Evolutionary conservation across 2,329 filamentous ascomycete genomes (phyloP).

Genomic region (Dactylellina parvicollis): DNA sequence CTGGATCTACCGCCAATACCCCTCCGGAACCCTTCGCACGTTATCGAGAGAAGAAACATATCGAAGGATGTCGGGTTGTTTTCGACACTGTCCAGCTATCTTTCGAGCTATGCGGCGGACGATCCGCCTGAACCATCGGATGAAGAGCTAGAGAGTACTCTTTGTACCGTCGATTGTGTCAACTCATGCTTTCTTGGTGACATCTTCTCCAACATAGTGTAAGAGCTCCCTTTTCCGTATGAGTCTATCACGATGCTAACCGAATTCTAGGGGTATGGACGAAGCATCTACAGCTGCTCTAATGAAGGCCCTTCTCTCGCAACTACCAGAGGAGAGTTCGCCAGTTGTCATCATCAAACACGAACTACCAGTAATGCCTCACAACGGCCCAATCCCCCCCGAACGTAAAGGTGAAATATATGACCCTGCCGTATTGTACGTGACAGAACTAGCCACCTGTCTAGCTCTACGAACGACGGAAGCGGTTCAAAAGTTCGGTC

Average conservation of each 20-base stretch:
- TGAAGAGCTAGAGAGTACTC: slow-evolving; percentile 93
- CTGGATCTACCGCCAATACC: slow-evolving; percentile 83
- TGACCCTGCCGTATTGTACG: slow-evolving; percentile 85
- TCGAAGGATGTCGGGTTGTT: slow-evolving; percentile 84
- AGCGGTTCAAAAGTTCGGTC: slow-evolving; percentile 77
- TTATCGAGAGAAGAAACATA: slow-evolving; percentile 86
- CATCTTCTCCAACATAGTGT: slow-evolving; percentile 84
- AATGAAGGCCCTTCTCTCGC: slow-evolving; percentile 77
- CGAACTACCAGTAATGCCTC: slow-evolving; percentile 74
- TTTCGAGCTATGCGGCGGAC: slow-evolving; percentile 98
- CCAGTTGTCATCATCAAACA: slow-evolving; percentile 88
- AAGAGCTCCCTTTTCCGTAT: slow-evolving; percentile 61
- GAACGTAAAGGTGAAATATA: slow-evolving; percentile 73
- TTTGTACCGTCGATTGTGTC: slow-evolving; percentile 93
- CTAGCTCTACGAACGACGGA: slow-evolving; percentile 79
- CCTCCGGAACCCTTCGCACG: slow-evolving; percentile 86
- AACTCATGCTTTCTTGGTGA: slow-evolving; percentile 86
- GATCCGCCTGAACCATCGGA: slow-evolving; percentile 97
- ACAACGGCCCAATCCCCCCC: slow-evolving; percentile 69
- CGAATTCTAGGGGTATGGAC: slow-evolving; percentile 32
- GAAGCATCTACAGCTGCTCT: slow-evolving; percentile 61
- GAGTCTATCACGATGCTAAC: slow-evolving; percentile 6
- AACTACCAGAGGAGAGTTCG: slow-evolving; percentile 86
- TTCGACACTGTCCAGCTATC: slow-evolving; percentile 93
- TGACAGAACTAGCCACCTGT: slow-evolving; percentile 89